These are phyloP conservation scores for Lineolata rhizophorae DNA, from an alignment of 495 filamentous ascomycete species.

Conservation along the genomic window DNA sequence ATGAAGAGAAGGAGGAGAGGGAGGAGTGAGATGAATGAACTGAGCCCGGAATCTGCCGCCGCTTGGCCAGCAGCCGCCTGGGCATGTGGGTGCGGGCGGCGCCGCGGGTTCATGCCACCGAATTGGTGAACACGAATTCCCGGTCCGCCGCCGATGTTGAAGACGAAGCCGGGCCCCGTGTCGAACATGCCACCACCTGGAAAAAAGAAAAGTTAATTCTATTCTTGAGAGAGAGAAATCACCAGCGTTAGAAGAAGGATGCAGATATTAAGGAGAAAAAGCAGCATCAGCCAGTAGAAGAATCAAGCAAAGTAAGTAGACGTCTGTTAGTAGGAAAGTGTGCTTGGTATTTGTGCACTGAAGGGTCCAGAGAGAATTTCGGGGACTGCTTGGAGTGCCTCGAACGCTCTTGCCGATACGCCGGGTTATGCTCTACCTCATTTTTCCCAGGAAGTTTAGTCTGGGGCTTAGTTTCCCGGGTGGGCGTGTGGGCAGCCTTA, in stretches of 20 bases:
- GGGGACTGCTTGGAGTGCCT: no score
- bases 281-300: no score
- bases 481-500: no score
- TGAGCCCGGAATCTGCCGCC: constrained; percentile 3
- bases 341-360: no score
- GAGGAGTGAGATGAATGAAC: constrained; percentile 36
- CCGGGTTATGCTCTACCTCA: no score
- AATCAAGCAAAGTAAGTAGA: no score
- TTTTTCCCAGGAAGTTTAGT: no score
- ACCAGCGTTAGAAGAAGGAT: not conserved
- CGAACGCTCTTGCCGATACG: no score
- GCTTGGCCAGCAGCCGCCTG: constrained; percentile 5
- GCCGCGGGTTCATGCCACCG: constrained; percentile 16
- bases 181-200: constrained; percentile 32
- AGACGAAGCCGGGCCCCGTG: constrained; percentile 67
- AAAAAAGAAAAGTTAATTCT: constrained; percentile 6
- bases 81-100: constrained; percentile 12
- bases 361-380: no score
- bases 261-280: no score
- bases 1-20: constrained; percentile 78
- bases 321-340: no score
- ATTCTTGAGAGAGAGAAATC: not conserved
- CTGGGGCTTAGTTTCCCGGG: no score
- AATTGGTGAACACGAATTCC: constrained; percentile 37
- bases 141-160: constrained; percentile 46